A percentile compares a stretch with the other conserved stretches of the same genome.
Evolutionary conservation across 306 rosid genomes (phyloP).

Genomic region (Cyamopsis tetragonoloba): DNA sequence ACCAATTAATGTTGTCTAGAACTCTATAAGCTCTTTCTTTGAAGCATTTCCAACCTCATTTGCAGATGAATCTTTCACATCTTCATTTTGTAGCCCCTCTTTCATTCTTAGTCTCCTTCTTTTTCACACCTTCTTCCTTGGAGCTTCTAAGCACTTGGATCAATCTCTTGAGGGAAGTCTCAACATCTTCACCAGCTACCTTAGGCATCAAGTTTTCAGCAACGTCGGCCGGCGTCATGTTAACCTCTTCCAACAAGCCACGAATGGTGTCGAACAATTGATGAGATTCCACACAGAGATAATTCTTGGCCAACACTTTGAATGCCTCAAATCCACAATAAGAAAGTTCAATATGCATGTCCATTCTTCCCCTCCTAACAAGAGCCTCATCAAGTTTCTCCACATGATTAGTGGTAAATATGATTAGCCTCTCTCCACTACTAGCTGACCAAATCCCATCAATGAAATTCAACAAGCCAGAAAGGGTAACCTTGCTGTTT

Average conservation of each 20-base stretch:
- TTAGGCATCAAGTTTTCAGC: constrained; percentile 79
- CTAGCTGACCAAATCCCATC: constrained; percentile 80
- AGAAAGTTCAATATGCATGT: constrained; percentile 59
- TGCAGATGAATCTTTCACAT: background rate
- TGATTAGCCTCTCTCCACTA: constrained; percentile 51
- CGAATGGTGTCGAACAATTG: constrained; percentile 23
- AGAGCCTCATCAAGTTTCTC: constrained; percentile 75
- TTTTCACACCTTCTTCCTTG: constrained; percentile 35
- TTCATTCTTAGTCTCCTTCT: constrained; percentile 2
- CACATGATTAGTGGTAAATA: constrained; percentile 62
- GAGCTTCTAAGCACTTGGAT: constrained; percentile 45
- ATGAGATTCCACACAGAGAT: constrained; percentile 40
- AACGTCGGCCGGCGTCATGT: constrained; percentile 61
- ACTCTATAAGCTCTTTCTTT: background rate
- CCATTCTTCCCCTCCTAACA: constrained; percentile 69
- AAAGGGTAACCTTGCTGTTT: constrained; percentile 52
- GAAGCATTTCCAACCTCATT: background rate
- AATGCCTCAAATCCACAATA: constrained; percentile 61
- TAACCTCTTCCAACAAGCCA: constrained; percentile 23
- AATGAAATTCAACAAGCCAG: constrained; percentile 63
- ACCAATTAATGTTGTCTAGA: background rate
- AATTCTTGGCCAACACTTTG: constrained; percentile 53
- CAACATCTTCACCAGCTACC: constrained; percentile 28
- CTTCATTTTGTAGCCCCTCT: constrained; percentile 16
- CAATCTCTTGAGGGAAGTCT: constrained; percentile 31